Evolutionary conservation across 2,329 filamentous ascomycete genomes (phyloP).

Genomic region (Xylaria arbuscula): DNA sequence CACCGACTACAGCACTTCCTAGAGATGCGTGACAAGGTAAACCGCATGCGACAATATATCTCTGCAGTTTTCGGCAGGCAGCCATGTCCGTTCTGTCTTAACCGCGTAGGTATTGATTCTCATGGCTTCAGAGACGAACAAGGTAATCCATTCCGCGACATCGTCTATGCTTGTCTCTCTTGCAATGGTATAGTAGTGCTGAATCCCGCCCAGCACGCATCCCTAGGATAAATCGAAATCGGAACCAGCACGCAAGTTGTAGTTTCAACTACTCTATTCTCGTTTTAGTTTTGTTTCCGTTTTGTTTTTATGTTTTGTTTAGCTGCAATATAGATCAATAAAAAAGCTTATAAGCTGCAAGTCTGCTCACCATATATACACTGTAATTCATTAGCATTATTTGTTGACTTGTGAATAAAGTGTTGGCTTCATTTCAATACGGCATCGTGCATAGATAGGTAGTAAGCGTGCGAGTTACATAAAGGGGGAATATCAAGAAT

Average conservation of each 20-base stretch:
- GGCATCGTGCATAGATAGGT: no score
- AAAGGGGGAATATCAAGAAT: background rate
- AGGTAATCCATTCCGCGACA: slow-evolving; percentile 19
- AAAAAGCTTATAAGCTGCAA: background rate
- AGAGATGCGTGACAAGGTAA: slow-evolving; percentile 41
- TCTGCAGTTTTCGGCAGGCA: slow-evolving; percentile 39
- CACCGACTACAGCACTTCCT: slow-evolving; percentile 51
- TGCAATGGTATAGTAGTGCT: slow-evolving; percentile 47
- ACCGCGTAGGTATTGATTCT: slow-evolving; percentile 30
- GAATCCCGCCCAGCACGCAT: background rate
- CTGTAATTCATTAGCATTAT: background rate
- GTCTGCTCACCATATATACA: background rate
- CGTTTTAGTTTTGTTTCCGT: background rate
- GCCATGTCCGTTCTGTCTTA: slow-evolving; percentile 51
- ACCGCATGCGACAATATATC: slow-evolving; percentile 47
- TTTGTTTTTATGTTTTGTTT: background rate
- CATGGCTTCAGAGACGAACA: slow-evolving; percentile 27
- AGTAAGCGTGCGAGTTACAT: background rate
- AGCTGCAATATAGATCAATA: background rate
- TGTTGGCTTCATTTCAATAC: background rate
- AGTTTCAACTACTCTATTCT: background rate
- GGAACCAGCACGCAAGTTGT: background rate
- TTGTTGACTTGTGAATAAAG: background rate
- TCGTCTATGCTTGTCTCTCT: slow-evolving; percentile 51
- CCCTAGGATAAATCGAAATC: background rate